Evolutionary conservation across 2,329 filamentous ascomycete species (phyloP), one percentile per base, ranked within the genome.

Genomic region (Stemphylium beticola): DNA sequence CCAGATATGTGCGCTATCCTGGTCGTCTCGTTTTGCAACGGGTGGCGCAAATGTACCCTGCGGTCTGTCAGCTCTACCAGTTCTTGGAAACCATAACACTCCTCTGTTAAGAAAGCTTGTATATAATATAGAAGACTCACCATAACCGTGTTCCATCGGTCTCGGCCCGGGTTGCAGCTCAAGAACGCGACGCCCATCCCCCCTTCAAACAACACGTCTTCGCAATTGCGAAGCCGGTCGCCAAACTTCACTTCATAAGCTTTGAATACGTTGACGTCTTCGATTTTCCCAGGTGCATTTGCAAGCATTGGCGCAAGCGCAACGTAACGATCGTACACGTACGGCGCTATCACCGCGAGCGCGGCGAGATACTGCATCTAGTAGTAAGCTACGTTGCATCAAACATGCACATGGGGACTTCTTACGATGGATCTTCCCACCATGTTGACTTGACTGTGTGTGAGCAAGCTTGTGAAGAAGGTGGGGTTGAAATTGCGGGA

Each of bases 71-170:
- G 14, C 24, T 44, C 18, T 15, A 32, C 31, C 2, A 12, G n/a
- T 15, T n/a, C 22, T 22, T 14, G 11, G 2, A 4, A 37, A 34
- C 14, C 3, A 29, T 7, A 11, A 29, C 2, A 10, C 5, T 29
- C 7, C 26, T 29, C 2, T 29, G 26, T 29, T 11, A 4, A 4
- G 8, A 2, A 26, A 26, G 24, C 24, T 9, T 2, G 24, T 26
- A 8, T 2, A 5, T 8, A 29, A 4, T 8, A 9, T 17, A 31
- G n/a, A 33, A n/a, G 4, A 53, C 71, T 53, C 49, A 78, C 77
- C 77, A 79, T 78, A 10, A 80, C 77, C 0, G 77, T 78, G 46
- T 80, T 79, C 77, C 77, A 80, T 4, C 64, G 59, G 59, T 79
- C 77, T 20, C 78, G 57, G 12, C 74, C 76, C 0, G 73, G 67